Base-by-base conservation (phyloP, 2,329 filamentous ascomycete species). In the Aspergillus pseudoviridinutans region DNA sequence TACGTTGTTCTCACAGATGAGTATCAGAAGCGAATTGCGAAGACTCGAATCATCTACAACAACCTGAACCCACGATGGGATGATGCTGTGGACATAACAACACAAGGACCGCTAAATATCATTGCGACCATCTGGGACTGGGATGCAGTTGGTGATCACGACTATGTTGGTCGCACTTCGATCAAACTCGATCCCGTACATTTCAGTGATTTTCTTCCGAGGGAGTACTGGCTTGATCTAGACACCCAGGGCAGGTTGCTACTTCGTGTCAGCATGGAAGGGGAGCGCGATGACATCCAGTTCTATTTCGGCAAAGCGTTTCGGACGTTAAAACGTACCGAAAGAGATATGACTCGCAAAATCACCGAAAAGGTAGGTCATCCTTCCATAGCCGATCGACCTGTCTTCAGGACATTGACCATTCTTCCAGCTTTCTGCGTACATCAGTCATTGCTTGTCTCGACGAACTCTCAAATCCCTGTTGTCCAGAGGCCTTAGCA, bases 301-400 rank as follows among this genome's bases (percentile, higher is more conserved):
- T 99, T 99, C 74, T 93, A 97, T 70, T 97, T 97, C 74, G 94
- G 92, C 66, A 97, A 97, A 76, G 90, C 94, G 27, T 99, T 99
- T 79, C 85, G 94, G 50, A 91, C 93, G 59, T 81, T 99, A 65
- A 97, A 97, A 80, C 86, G 94, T 64, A 96, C 93, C 0, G 93
- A 99, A 77, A 85, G 93, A 68, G 94, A 99, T 74, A 99, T 99
- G 94, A 96, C 95, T 55, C 86, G 94, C 60, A 95, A 92, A 76
- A 94, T 97, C 68, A 97, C 94, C 7, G 94, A 97, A 78, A 99
- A 99, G 87, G 91, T 92, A 79, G 61, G 80, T 62, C 28, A 27
- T 49, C 24, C 47, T 55, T 51, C 20, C 49, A 27, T 27, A 51
- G 24, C 24, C 12, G 20, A 24, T 14, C 2, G 44, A 47, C 44